Percentiles rank a stretch among this genome's conserved stretches.
These are phyloP conservation scores for Hippophae tibetana DNA, from an alignment of 306 rosid genomes.

Conservation along the genomic window DNA sequence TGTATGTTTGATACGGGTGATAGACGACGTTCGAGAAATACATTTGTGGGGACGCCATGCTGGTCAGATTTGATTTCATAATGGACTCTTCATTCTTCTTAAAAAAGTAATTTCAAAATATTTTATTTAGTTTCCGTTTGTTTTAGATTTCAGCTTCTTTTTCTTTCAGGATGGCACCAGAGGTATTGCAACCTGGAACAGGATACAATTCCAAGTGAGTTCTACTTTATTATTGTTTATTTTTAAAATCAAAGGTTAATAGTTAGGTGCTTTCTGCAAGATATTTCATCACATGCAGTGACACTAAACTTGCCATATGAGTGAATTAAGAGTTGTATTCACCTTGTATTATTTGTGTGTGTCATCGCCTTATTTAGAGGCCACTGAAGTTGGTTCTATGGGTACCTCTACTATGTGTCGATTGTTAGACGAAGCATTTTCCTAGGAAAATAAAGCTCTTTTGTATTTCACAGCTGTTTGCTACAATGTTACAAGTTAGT, in stretches of 20 bases:
- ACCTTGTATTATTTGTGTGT: background rate
- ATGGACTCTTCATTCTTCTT: background rate
- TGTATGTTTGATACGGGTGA: slow-evolving; percentile 94
- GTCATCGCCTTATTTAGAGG: background rate
- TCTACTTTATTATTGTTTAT: slow-evolving; percentile 2
- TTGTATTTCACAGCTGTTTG: background rate
- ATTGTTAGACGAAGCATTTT: background rate
- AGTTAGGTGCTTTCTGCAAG: background rate
- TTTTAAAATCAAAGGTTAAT: background rate
- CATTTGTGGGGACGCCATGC: slow-evolving; percentile 98
- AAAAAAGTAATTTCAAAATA: background rate
- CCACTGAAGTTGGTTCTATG: background rate
- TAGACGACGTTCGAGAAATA: slow-evolving; percentile 80
- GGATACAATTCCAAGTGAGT: slow-evolving; percentile 97
- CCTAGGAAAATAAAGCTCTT: background rate
- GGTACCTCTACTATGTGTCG: background rate
- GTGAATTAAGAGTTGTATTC: background rate
- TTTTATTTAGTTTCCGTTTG: background rate
- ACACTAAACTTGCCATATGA: background rate
- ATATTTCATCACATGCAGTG: background rate
- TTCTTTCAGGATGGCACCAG: slow-evolving; percentile 93
- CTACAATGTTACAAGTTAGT: background rate
- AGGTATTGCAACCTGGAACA: slow-evolving; percentile 96
- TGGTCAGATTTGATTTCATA: slow-evolving; percentile 37
- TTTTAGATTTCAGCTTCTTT: slow-evolving; percentile 8